Evolutionary conservation across 2,329 filamentous ascomycete species (phyloP).

Genomic region (Pseudocercospora macadamiae): DNA sequence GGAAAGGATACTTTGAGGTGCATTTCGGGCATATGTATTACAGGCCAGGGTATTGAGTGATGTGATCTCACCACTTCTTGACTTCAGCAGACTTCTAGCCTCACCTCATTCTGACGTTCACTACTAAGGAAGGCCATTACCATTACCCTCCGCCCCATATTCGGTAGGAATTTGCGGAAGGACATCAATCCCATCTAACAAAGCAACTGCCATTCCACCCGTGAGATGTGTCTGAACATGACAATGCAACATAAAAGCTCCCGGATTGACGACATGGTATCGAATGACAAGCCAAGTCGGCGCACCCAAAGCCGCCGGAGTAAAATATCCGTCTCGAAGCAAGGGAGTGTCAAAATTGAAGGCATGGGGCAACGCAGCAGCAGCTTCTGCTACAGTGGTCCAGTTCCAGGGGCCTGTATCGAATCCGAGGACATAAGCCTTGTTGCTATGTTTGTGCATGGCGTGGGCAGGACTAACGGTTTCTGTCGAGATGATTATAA

Average conservation of each 20-base stretch:
- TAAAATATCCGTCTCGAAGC: constrained; percentile 53
- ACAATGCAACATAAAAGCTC: constrained; percentile 54
- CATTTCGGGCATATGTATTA: background rate
- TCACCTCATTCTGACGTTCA: too few relatives aligned
- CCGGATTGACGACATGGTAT: constrained; percentile 50
- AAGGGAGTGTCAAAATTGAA: constrained; percentile 64
- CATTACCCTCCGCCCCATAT: too few relatives aligned
- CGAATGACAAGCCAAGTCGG: constrained; percentile 47
- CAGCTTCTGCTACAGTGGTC: constrained; percentile 57
- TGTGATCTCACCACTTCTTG: too few relatives aligned
- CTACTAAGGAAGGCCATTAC: too few relatives aligned
- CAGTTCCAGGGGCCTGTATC: constrained; percentile 56
- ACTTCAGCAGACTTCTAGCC: too few relatives aligned
- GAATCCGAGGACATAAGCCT: constrained; percentile 60
- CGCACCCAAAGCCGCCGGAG: constrained; percentile 1
- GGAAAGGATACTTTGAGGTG: background rate
- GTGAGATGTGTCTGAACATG: constrained; percentile 53
- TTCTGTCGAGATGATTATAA: constrained; percentile 31
- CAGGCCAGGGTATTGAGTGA: too few relatives aligned
- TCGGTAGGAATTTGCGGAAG: constrained; percentile 35
- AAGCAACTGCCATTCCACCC: constrained; percentile 52
- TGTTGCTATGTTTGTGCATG: constrained; percentile 67
- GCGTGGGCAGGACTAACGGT: constrained; percentile 51
- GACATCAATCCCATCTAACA: constrained; percentile 53
- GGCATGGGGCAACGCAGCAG: constrained; percentile 43